Conservation (phyloP, 495 filamentous ascomycete genomes). For the Penicillium malachiteum region DNA sequence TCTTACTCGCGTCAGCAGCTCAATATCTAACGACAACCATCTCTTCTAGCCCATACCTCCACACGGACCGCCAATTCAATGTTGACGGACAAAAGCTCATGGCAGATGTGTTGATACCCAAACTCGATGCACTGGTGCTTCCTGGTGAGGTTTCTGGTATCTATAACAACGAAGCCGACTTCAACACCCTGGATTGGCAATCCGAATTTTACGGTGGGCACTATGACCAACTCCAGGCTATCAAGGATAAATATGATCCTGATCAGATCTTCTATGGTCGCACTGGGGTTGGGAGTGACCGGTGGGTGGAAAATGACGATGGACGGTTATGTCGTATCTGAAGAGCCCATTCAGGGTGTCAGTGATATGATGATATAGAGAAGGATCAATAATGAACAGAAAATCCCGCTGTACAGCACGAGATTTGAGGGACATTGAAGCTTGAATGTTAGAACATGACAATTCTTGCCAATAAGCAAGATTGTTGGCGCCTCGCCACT, state of each 20-base stretch:
- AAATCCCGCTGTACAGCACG: too few relatives aligned
- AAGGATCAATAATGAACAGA: too few relatives aligned
- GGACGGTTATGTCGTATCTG: conserved; percentile 31
- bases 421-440: too few relatives aligned
- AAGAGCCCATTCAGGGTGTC: background rate
- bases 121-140: conserved; percentile 4
- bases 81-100: conserved; percentile 7
- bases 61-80: background rate
- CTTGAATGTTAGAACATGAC: too few relatives aligned
- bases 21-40: too few relatives aligned
- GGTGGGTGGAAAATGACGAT: conserved; percentile 25
- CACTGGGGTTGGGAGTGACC: conserved; percentile 52
- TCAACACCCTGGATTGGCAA: conserved; percentile 18
- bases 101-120: conserved; percentile 12
- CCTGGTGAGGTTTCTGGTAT: background rate
- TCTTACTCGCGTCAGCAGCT: too few relatives aligned
- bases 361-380: too few relatives aligned
- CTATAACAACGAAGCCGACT: conserved; percentile 18
- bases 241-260: conserved; percentile 56
- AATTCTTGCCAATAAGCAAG: too few relatives aligned
- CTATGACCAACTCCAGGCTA: conserved; percentile 36
- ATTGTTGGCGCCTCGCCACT: too few relatives aligned
- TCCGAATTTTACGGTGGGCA: conserved; percentile 12
- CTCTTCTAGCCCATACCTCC: too few relatives aligned
- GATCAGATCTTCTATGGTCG: conserved; percentile 47